A percentile compares a stretch with the other conserved stretches of the same genome.
phyloP scores from a whole-genome alignment of 305 asterid species.

The Solanum aculeatissimum region DNA sequence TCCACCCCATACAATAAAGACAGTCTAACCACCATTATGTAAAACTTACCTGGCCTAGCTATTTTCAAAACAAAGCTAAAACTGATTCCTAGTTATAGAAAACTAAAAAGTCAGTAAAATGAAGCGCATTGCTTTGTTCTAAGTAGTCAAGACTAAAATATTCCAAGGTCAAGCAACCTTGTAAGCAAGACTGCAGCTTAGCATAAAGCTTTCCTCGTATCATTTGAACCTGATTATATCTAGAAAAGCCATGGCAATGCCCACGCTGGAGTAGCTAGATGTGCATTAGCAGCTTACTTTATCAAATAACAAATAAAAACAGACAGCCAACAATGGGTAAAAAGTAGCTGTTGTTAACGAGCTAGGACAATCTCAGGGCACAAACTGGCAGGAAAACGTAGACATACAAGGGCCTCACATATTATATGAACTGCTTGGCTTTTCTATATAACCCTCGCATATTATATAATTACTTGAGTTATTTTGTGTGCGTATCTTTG shows the following conservation, averaged over 20 bases:
- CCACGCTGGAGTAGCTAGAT: not conserved
- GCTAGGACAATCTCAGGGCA: not conserved
- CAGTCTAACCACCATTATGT: too few species aligned
- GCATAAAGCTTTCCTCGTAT: not conserved
- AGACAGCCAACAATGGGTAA: not conserved
- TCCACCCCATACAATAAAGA: too few species aligned
- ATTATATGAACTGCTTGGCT: not conserved
- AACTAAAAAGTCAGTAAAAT: not conserved
- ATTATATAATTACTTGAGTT: not conserved
- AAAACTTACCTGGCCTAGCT: not conserved
- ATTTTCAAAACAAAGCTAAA: not conserved
- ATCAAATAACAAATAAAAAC: not conserved
- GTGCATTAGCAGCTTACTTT: not conserved
- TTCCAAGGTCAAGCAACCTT: not conserved
- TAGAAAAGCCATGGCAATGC: not conserved
- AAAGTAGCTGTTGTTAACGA: not conserved
- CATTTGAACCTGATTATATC: not conserved
- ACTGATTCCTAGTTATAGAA: not conserved
- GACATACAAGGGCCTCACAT: not conserved
- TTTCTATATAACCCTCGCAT: not conserved
- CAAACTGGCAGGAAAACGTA: not conserved
- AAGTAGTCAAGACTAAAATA: not conserved
- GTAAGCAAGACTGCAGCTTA: not conserved
- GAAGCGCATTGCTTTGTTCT: not conserved
- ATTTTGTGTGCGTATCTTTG: not conserved